Conservation (phyloP, 2,329 filamentous ascomycete genomes). For the Cercospora sojina region DNA sequence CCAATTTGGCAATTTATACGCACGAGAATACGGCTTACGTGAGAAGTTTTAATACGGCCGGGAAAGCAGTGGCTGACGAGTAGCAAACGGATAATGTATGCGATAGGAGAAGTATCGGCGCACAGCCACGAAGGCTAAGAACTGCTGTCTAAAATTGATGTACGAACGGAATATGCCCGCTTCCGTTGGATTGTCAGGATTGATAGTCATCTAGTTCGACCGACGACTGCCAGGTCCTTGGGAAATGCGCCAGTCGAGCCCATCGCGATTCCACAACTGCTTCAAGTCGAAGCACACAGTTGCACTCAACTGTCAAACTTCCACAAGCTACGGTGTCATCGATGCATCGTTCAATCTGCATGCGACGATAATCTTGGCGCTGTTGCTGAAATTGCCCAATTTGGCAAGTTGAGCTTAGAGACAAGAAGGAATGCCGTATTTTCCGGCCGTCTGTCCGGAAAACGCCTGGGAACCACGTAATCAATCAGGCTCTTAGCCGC, state of each 20-base stretch:
- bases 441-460: neutral
- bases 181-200: neutral
- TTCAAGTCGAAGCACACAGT: neutral
- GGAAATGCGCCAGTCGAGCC: neutral
- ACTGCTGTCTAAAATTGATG: neutral
- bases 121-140: neutral
- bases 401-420: neutral
- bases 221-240: neutral
- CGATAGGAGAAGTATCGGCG: neutral
- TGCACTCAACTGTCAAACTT: neutral
- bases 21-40: neutral
- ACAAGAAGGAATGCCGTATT: neutral
- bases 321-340: neutral
- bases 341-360: neutral
- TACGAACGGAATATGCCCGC: neutral
- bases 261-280: neutral
- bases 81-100: neutral
- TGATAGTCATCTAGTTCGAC: neutral
- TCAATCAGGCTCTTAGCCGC: neutral
- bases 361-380: neutral
- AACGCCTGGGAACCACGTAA: neutral
- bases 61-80: neutral
- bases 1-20: neutral
- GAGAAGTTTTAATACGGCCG: neutral
- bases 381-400: neutral